Percentiles rank a stretch among this genome's conserved stretches.
Evolutionary conservation across 2,329 filamentous ascomycete genomes (phyloP).

Genomic region (Diaporthe capsici): DNA sequence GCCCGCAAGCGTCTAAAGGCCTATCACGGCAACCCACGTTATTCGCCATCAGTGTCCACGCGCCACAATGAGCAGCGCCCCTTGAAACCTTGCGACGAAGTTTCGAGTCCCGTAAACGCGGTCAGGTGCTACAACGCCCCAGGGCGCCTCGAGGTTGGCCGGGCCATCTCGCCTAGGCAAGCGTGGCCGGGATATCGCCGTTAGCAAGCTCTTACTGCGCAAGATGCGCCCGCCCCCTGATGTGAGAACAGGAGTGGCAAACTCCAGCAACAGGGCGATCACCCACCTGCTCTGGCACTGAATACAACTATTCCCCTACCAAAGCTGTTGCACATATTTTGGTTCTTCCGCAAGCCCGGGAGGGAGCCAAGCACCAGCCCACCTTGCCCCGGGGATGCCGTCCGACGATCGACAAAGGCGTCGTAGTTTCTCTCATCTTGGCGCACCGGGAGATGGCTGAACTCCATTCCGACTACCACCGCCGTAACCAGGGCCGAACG

Average conservation of each 20-base stretch:
- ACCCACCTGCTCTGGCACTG: background rate
- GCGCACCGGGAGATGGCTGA: slow-evolving; percentile 9
- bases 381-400: slow-evolving; percentile 6
- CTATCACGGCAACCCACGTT: slow-evolving; percentile 22
- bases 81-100: background rate
- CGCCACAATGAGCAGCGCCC: slow-evolving; percentile 3
- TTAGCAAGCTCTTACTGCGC: background rate
- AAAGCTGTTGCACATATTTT: background rate
- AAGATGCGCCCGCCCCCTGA: slow-evolving; percentile 29
- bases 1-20: background rate
- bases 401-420: slow-evolving; percentile 25
- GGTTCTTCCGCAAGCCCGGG: slow-evolving; percentile 28
- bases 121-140: slow-evolving; percentile 3
- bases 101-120: slow-evolving; percentile 16
- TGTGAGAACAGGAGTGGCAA: slow-evolving; percentile 18
- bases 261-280: slow-evolving; percentile 3
- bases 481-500: slow-evolving; percentile 8
- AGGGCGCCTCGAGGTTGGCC: background rate
- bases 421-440: slow-evolving; percentile 28
- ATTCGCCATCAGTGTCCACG: background rate
- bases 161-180: background rate
- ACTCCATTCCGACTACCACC: slow-evolving; percentile 7
- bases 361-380: slow-evolving; percentile 22
- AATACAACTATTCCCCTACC: background rate
- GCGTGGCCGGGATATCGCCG: slow-evolving; percentile 22